Evolutionary conservation across 228 moss, liverwort and hornwort genomes (phyloP), one percentile per base, ranked within the genome.

Genomic region (Sphagnum fallax): DNA sequence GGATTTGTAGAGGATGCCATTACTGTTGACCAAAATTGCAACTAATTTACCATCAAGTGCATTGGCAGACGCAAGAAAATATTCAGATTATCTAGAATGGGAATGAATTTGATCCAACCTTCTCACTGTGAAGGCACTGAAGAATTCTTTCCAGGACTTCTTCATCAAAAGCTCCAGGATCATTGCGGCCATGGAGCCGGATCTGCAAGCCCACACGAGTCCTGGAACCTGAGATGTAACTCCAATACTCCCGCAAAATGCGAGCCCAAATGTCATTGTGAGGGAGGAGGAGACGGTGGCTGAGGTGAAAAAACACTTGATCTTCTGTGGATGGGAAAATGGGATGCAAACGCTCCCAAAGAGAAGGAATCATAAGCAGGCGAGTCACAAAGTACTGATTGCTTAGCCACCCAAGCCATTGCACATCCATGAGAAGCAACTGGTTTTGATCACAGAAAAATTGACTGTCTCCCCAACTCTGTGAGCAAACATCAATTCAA

Each of bases 341-440:
- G 8, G 78, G 83, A 63, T 74, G 72, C 18, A 95, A 75, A 10
- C 75, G 77, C 68, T 71, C 75, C 90, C 93, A 91, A 12, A 89
- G 13, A 6, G 82, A 73, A 5, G 87, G 83, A 63, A 91, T 77
- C 80, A 80, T 83, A 62, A 83, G 60, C 6, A 93, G 63, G 18
- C 89, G 71, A 47, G 90, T 84, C 48, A 82, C 6, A 60, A 66
- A 89, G 59, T 90, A 92, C 70, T 92, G 92, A 61, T 85, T 95
- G 74, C 95, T 95, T 5, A 60, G 64, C 94, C 94, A 94, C 6
- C 74, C 84, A 2, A 95, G 61, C 85, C 87, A 86, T 53, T 65
- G 76, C 52, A 91, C 78, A 16, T 73, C 72, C 67, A 14, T 69
- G 12, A 90, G 80, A 14, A 55, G 70, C n/a, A 71, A 52, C n/a